Evolutionary conservation across 345 rosid genomes (phyloP).

Genomic region (Linum lewisii): DNA sequence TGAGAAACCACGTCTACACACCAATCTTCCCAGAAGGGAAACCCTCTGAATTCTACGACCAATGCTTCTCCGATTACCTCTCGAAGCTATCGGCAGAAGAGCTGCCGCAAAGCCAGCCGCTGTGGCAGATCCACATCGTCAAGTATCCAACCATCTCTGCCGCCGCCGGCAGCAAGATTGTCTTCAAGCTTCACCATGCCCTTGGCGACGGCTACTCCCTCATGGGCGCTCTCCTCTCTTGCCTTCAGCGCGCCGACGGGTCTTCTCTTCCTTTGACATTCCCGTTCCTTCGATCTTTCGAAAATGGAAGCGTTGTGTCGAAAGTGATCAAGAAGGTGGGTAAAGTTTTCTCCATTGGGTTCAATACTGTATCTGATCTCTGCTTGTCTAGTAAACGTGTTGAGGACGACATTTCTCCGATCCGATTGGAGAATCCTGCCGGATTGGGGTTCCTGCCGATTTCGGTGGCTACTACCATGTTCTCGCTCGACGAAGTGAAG

Average conservation of each 20-base stretch:
- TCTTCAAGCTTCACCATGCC: slow-evolving; percentile 50
- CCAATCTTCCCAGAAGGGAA: slow-evolving; percentile 24
- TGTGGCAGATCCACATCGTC: slow-evolving; percentile 47
- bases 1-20: slow-evolving; percentile 20
- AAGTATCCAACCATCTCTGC: slow-evolving; percentile 31
- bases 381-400: slow-evolving; percentile 28
- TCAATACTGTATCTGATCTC: slow-evolving; percentile 28
- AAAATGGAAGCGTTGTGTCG: not conserved
- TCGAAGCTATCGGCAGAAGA: slow-evolving; percentile 20
- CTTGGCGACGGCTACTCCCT: slow-evolving; percentile 48
- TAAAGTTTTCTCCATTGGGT: slow-evolving; percentile 8
- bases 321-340: not conserved
- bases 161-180: slow-evolving; percentile 9
- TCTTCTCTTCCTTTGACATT: slow-evolving; percentile 36
- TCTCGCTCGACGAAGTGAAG: slow-evolving; percentile 31
- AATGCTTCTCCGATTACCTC: slow-evolving; percentile 22
- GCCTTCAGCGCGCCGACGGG: slow-evolving; percentile 39
- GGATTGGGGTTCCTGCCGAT: slow-evolving; percentile 31
- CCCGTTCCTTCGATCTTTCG: slow-evolving; percentile 14
- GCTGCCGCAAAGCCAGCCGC: slow-evolving; percentile 26
- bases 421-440: slow-evolving; percentile 18
- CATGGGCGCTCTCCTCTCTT: slow-evolving; percentile 47
- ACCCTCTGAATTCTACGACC: slow-evolving; percentile 26
- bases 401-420: slow-evolving; percentile 27
- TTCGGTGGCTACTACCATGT: slow-evolving; percentile 13